Conservation (phyloP, 2,329 filamentous ascomycete genomes). For the Periconia sp. region DNA sequence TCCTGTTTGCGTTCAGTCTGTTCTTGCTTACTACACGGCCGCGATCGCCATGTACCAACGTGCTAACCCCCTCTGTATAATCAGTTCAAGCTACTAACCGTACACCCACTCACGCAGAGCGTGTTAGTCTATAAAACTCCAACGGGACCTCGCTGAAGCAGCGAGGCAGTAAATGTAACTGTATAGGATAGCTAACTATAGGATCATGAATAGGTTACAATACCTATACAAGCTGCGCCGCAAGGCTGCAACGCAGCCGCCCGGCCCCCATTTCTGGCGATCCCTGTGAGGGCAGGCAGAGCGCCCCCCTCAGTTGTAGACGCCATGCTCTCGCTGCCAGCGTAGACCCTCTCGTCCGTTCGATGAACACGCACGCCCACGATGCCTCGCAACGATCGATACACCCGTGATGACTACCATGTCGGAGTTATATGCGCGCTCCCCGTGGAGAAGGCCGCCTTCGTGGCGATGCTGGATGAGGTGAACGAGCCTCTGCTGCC, state of each 20-base stretch:
- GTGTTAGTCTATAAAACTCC: no score
- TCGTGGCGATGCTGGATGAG: conserved; percentile 2
- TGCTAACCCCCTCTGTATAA: no score
- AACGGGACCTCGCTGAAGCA: no score
- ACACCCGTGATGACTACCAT: conserved; percentile 1
- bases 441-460: conserved; percentile 2
- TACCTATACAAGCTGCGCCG: no score
- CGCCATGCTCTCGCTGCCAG: not conserved
- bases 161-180: no score
- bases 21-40: no score
- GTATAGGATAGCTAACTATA: no score
- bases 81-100: no score
- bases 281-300: not conserved
- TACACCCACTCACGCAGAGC: no score
- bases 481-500: not conserved
- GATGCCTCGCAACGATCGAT: not conserved
- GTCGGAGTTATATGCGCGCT: conserved; percentile 5
- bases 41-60: no score
- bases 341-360: not conserved
- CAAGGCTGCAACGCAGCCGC: not conserved
- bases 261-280: not conserved
- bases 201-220: no score
- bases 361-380: not conserved
- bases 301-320: not conserved
- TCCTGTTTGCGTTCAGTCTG: no score